Percentiles rank a stretch among this genome's conserved stretches.
Evolutionary conservation across 805 yeast species (phyloP).

Genomic region (Zygotorulaspora danielsina): DNA sequence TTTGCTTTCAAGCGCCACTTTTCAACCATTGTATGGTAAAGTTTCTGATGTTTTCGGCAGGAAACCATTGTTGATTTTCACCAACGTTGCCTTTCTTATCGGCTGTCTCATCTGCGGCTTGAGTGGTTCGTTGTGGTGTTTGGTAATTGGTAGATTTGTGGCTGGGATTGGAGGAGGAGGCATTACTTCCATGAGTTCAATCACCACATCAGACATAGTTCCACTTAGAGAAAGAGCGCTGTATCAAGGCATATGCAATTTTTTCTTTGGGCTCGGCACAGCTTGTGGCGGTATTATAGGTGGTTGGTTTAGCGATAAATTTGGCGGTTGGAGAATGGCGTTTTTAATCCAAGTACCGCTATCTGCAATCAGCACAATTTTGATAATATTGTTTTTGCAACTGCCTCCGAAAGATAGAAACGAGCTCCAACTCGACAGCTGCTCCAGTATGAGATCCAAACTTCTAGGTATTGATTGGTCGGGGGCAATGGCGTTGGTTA

Average conservation of each 20-base stretch:
- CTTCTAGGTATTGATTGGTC: constrained; percentile 47
- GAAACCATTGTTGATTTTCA: constrained; percentile 46
- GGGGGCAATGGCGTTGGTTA: constrained; percentile 46
- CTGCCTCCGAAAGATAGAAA: constrained; percentile 35
- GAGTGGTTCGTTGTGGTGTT: constrained; percentile 43
- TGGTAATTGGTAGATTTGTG: constrained; percentile 57
- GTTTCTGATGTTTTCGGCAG: constrained; percentile 71
- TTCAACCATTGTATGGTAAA: constrained; percentile 71
- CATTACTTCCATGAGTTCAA: constrained; percentile 64
- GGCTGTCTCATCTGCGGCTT: constrained; percentile 56
- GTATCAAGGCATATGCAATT: constrained; percentile 77
- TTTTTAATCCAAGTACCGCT: constrained; percentile 53
- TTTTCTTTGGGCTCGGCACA: constrained; percentile 73
- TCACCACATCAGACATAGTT: constrained; percentile 72
- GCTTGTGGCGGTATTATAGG: constrained; percentile 66
- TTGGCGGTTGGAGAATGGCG: constrained; percentile 62
- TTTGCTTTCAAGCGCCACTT: constrained; percentile 62
- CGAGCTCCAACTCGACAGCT: constrained; percentile 13
- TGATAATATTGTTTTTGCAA: constrained; percentile 40
- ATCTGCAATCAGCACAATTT: constrained; percentile 45
- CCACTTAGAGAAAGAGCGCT: constrained; percentile 74
- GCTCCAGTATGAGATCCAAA: constrained; percentile 5
- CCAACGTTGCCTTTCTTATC: constrained; percentile 51
- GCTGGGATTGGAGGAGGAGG: constrained; percentile 94
- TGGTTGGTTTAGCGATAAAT: constrained; percentile 51